These are phyloP conservation scores for Termitomyces sp. DNA, from an alignment of 768 basidiomycete species.

Conservation along the genomic window DNA sequence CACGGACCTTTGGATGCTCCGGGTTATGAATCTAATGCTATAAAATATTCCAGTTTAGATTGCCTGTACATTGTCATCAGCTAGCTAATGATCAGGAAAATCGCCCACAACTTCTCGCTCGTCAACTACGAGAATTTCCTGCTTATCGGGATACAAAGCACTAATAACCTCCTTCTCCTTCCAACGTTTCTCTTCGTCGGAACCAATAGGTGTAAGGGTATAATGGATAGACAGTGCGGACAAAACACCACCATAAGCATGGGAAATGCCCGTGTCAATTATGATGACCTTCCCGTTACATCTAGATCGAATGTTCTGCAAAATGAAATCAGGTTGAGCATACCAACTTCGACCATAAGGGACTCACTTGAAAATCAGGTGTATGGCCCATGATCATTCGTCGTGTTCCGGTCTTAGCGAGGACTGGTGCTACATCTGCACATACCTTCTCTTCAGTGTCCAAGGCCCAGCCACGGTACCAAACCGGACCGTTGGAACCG, in stretches of 20 bases:
- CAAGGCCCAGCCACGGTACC: slow-evolving; percentile 93
- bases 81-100: slow-evolving; percentile 19
- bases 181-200: slow-evolving; percentile 36
- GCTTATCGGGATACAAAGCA: slow-evolving; percentile 53
- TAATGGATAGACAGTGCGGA: slow-evolving; percentile 88
- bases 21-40: background rate
- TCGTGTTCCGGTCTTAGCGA: slow-evolving; percentile 71
- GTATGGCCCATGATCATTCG: slow-evolving; percentile 97
- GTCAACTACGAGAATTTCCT: slow-evolving; percentile 45
- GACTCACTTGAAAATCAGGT: slow-evolving; percentile 69
- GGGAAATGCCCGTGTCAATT: slow-evolving; percentile 96
- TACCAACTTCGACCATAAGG: background rate
- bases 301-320: slow-evolving; percentile 70
- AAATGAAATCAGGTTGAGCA: background rate
- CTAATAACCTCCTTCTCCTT: slow-evolving; percentile 58
- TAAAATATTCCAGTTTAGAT: slow-evolving; percentile 3
- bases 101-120: slow-evolving; percentile 40
- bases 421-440: slow-evolving; percentile 60
- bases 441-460: slow-evolving; percentile 69
- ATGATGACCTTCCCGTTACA: slow-evolving; percentile 93
- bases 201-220: slow-evolving; percentile 58
- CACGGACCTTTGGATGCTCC: background rate
- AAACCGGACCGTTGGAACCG: slow-evolving; percentile 74
- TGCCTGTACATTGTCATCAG: slow-evolving; percentile 1
- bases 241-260: slow-evolving; percentile 90